Percentiles rank a stretch among this genome's conserved stretches.
These are phyloP conservation scores for Phytophthora boehmeriae DNA, from an alignment of 352 stramenopile species.

Conservation along the genomic window DNA sequence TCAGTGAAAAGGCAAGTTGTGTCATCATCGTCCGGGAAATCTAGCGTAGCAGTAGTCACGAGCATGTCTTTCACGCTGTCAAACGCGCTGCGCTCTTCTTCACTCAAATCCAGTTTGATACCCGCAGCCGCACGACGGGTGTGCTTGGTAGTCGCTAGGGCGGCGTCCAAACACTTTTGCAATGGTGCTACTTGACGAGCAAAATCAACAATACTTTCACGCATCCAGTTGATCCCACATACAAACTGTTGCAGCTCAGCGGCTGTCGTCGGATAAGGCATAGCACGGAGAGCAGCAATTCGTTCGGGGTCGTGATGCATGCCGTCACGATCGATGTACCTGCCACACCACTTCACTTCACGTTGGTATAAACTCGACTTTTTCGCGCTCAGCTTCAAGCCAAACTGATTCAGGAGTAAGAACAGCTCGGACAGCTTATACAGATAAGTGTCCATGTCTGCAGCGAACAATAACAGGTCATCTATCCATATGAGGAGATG, in stretches of 20 bases:
- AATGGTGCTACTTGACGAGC: neutral
- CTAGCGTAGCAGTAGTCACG: neutral
- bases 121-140: neutral
- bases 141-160: neutral
- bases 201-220: slow-evolving; percentile 4
- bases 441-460: too few species aligned
- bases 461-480: too few species aligned
- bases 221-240: slow-evolving; percentile 2
- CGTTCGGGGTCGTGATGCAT: neutral
- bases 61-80: slow-evolving; percentile 6
- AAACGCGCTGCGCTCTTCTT: neutral
- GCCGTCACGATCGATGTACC: neutral
- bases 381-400: slow-evolving; percentile 26
- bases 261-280: slow-evolving; percentile 1
- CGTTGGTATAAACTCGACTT: slow-evolving; percentile 27
- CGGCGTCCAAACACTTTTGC: neutral
- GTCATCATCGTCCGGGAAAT: neutral
- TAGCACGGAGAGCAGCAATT: neutral
- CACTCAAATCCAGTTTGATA: neutral
- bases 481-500: too few species aligned
- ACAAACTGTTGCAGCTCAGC: neutral
- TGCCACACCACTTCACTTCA: slow-evolving; percentile 27
- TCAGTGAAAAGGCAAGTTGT: neutral
- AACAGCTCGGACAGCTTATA: slow-evolving; percentile 25
- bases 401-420: slow-evolving; percentile 15